Evolutionary conservation across 495 filamentous ascomycete genomes (phyloP).

Genomic region (Parathielavia appendiculata): DNA sequence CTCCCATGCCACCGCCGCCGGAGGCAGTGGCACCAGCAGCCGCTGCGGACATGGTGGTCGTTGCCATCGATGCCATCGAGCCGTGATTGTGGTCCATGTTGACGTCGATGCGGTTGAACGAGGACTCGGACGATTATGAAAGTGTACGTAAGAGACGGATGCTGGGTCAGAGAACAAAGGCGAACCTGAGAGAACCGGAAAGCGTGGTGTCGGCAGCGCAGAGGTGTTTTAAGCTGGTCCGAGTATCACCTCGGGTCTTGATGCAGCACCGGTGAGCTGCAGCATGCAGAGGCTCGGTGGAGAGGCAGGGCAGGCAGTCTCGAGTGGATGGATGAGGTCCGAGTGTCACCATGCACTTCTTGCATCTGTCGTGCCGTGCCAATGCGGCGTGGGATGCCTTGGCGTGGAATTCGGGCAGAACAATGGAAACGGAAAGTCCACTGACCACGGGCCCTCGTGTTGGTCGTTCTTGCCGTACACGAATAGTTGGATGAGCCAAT

Average conservation of each 20-base stretch:
- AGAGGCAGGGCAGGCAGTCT: neutral
- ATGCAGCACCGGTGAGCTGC: neutral
- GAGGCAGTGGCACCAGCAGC: neutral
- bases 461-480: neutral
- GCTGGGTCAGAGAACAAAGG: neutral
- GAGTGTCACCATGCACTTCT: neutral
- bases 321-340: neutral
- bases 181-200: neutral
- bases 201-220: neutral
- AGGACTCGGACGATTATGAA: too few species aligned
- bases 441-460: neutral
- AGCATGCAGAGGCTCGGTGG: neutral
- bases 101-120: neutral
- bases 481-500: slow-evolving; percentile 2
- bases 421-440: neutral
- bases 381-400: slow-evolving; percentile 7
- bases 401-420: neutral
- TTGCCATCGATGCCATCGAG: slow-evolving; percentile 5
- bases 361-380: slow-evolving; percentile 5
- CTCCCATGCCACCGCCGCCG: slow-evolving; percentile 6
- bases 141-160: too few species aligned
- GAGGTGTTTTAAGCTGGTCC: neutral
- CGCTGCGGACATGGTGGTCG: neutral
- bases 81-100: slow-evolving; percentile 13
- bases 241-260: neutral